Evolutionary conservation across 139 green algal species (phyloP), one percentile per base, ranked within the genome.

Genomic region (Chlamydomonas applanata): DNA sequence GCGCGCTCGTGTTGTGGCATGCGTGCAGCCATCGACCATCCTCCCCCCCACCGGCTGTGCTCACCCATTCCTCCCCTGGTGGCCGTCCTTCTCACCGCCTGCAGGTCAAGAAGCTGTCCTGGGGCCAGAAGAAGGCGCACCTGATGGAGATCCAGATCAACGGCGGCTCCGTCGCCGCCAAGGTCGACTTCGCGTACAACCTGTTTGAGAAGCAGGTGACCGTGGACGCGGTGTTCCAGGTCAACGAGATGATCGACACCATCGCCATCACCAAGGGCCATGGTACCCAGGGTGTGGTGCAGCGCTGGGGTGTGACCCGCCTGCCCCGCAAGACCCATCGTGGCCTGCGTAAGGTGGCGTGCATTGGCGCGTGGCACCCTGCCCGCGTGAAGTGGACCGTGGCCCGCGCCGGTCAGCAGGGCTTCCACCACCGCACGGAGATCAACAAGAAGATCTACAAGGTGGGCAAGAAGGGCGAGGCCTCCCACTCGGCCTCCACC

Each of bases 361-460:
- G 96, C 91, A 97, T 99, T 77, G 96, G 96, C 63, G 92, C 96
- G 16, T 99, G 96, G 96, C 96, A 99, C 85, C 96, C 96, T 63
- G 93, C 96, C 49, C 93, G 94, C 67, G 94, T 99, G 71, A 87
- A 88, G 68, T 99, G 93, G 94, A 97, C 91, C 29, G 96, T 99
- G 64, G 92, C 96, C 20, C 92, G 96, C 61, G 87, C 93, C 14
- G 96, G 96, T 88, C 96, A 98, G 91, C 78, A 93, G 79, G 96
- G 96, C 69, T 98, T 97, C 88, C 93, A 98, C 88, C 96, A 99
- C 91, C 89, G 96, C 69, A 99, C 96, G 0, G 95, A 99, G 91
- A 97, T 98, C 85, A 99, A 99, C 95, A 99, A 99, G 94, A 99
- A 99, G 94, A 84, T 99, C n/a, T 88, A 98, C 93, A 93, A 94